Percentiles rank a stretch among this genome's conserved stretches.
Evolutionary conservation across 2,329 filamentous ascomycete species (phyloP).

Genomic region (Herpomyces periplanetae): DNA sequence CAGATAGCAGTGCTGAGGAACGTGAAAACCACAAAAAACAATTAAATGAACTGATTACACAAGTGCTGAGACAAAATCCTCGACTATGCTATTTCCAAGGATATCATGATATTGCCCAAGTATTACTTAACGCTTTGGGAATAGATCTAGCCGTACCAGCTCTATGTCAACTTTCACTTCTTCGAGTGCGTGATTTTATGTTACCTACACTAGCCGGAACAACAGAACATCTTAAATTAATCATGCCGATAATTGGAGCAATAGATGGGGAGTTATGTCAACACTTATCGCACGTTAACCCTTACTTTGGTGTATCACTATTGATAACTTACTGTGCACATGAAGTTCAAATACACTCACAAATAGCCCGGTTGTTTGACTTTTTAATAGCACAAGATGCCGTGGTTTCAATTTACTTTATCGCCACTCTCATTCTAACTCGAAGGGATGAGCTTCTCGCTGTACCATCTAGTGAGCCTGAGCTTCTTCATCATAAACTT

Average conservation of each 20-base stretch:
- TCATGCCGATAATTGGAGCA: conserved; percentile 35
- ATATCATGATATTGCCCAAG: conserved; percentile 92
- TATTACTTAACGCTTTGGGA: conserved; percentile 51
- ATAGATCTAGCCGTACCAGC: conserved; percentile 17
- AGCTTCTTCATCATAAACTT: conserved; percentile 62
- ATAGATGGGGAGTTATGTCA: conserved; percentile 28
- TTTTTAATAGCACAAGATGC: conserved; percentile 54
- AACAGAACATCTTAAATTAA: conserved; percentile 42
- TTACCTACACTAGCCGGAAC: conserved; percentile 48
- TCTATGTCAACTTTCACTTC: conserved; percentile 40
- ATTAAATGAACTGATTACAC: conserved; percentile 37
- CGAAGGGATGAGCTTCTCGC: conserved; percentile 52
- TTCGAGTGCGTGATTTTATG: conserved; percentile 93
- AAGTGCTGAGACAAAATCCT: conserved; percentile 38
- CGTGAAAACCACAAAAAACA: conserved; percentile 29
- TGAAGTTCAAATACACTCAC: conserved; percentile 55
- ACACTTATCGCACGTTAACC: conserved; percentile 38
- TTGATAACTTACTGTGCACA: conserved; percentile 88
- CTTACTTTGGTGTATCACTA: conserved; percentile 71
- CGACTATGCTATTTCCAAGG: conserved; percentile 86
- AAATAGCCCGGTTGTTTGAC: conserved; percentile 70
- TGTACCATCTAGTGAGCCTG: conserved; percentile 40
- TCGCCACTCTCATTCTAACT: conserved; percentile 35
- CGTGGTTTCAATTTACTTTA: conserved; percentile 63
- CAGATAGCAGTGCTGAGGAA: conserved; percentile 26